A percentile compares a stretch with the other conserved stretches of the same genome.
Conservation (phyloP, 306 rosid genomes). For the Rubus idaeus region DNA sequence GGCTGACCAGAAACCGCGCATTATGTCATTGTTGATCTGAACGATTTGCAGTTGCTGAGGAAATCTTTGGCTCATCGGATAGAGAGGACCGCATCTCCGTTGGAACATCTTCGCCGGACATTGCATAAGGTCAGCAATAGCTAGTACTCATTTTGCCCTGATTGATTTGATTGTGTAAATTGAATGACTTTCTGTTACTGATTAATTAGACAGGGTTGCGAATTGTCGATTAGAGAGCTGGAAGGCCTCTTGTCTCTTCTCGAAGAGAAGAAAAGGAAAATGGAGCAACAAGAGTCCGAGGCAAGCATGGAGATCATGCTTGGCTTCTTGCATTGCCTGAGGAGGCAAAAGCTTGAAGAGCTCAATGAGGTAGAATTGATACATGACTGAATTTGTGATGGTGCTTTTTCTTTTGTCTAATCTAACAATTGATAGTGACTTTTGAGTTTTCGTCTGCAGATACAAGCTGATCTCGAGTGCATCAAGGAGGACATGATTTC, state of each 20-base stretch:
- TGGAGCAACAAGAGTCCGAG: constrained; percentile 82
- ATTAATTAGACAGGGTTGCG: constrained; percentile 59
- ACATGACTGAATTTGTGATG: not conserved
- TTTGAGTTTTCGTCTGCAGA: constrained; percentile 32
- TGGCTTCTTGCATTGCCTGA: constrained; percentile 63
- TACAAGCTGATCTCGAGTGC: constrained; percentile 78
- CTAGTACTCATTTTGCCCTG: not conserved
- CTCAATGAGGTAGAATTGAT: constrained; percentile 55
- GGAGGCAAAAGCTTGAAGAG: constrained; percentile 67
- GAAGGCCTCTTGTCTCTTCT: constrained; percentile 64
- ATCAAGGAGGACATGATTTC: constrained; percentile 72
- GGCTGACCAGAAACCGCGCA: not conserved
- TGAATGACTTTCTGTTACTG: constrained; percentile 6
- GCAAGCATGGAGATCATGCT: constrained; percentile 67
- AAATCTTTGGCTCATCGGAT: constrained; percentile 11
- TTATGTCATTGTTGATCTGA: not conserved
- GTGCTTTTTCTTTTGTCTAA: not conserved
- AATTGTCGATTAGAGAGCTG: constrained; percentile 64
- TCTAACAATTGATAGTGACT: not conserved
- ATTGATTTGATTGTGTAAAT: not conserved
- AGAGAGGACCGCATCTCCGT: constrained; percentile 31
- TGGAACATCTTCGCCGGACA: constrained; percentile 28
- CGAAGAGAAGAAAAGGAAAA: constrained; percentile 70
- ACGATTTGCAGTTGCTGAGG: constrained; percentile 28
- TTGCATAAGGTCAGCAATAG: constrained; percentile 35